Evolutionary conservation across 768 basidiomycete species (phyloP), one percentile per base, ranked within the genome.

Genomic region (Serendipita vermifera): DNA sequence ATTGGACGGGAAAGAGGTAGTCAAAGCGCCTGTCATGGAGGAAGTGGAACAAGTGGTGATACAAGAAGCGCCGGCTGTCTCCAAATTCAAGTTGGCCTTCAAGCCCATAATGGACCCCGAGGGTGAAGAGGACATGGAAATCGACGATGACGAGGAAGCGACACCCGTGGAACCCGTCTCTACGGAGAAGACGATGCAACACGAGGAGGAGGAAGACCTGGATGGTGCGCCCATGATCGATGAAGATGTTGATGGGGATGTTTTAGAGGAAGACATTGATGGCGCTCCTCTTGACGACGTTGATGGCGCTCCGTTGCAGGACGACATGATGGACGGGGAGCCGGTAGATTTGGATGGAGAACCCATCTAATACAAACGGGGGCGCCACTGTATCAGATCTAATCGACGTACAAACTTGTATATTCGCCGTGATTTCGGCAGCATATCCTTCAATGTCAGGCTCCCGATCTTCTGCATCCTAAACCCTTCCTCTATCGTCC

Each of bases 81-180:
- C 81, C 22, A 78, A 79, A 35, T 91, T 91, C 75, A 90, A 85
- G 67, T 71, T 81, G 62, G 75, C 83, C 13, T 90, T 90, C 72
- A 80, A 82, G 63, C 81, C 81, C 11, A 48, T 64, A n/a, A 60
- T 67, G 38, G 61, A 62, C 33, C 69, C 62, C 33, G 60, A 55
- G 11, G 71, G 70, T 14, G 75, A 72, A 48, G 72, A 69, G 58
- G 72, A 72, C 24, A 46, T 58, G 40, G 62, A 55, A 22, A 14
- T 20, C 29, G 57, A 58, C 13, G 59, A 39, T 48, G 38, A 29
- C 15, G 48, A 48, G 11, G 58, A 33, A 29, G 59, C 15, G 26
- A 24, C 14, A 15, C 15, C 14, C 26, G 41, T n/a, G 13, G 11
- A 11, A 1, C 57, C 55, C 20, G 57, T 35, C 38, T n/a, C n/a